A percentile compares a stretch with the other conserved stretches of the same genome.
These are phyloP conservation scores for Pyrenochaeta sp. DNA, from an alignment of 2,329 filamentous ascomycete genomes.

Conservation along the genomic window DNA sequence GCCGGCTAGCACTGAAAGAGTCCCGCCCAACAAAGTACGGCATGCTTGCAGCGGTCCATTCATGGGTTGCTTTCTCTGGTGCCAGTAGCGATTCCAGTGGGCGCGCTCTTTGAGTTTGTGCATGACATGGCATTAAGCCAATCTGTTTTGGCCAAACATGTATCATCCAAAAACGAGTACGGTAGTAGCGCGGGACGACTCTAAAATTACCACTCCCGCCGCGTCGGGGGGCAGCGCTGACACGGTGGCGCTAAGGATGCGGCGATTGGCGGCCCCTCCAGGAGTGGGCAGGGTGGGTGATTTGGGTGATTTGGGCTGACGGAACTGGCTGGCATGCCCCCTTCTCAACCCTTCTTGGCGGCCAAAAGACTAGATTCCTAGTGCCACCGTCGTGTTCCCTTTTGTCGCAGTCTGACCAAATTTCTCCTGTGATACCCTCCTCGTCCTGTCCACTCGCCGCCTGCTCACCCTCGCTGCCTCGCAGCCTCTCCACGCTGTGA, in stretches of 20 bases:
- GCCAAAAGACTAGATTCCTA: not conserved
- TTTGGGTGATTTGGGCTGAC: not conserved
- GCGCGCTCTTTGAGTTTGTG: too few species aligned
- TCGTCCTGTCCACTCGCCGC: not conserved
- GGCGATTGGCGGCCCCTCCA: not conserved
- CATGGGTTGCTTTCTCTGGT: too few species aligned
- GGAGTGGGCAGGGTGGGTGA: not conserved
- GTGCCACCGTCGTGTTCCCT: not conserved
- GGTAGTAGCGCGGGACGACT: too few species aligned
- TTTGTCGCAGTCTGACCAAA: not conserved
- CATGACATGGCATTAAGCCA: too few species aligned
- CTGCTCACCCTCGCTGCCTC: not conserved
- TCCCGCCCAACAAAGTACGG: too few species aligned
- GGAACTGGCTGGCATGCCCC: not conserved
- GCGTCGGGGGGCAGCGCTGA: too few species aligned
- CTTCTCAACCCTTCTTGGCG: slow-evolving; percentile 1
- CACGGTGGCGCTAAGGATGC: not conserved
- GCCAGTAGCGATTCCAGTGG: too few species aligned
- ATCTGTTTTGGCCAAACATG: too few species aligned
- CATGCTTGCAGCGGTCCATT: too few species aligned
- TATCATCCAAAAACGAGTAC: too few species aligned
- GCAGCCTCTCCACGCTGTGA: not conserved
- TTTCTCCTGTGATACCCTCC: not conserved
- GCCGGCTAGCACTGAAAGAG: not conserved
- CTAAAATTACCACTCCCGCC: not conserved